Base-by-base conservation (phyloP, 768 basidiomycete species). In the Tephrocybe rancida region DNA sequence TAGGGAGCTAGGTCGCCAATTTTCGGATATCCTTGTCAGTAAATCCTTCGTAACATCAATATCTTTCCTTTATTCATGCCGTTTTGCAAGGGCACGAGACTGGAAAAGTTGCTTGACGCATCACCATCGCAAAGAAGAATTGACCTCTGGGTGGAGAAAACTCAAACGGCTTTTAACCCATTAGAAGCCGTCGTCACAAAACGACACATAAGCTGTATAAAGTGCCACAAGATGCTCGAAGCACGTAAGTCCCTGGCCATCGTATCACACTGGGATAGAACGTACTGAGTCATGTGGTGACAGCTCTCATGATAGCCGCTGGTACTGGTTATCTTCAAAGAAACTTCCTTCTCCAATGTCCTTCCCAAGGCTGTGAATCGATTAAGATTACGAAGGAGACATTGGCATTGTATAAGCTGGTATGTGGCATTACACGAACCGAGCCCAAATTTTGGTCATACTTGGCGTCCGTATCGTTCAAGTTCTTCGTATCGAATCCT, bases 241-340 rank as follows among this genome's bases (percentile, higher is more conserved):
- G 57, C 60, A 29, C 55, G 68, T 69, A 11, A 44, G 60, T 60
- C 3, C 0, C 13, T 24, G 14, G 6, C 30, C 30, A 7, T 32
- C 13, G 7, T 32, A 32, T 32, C 30, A 32, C 30, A 32, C 30
- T 7, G 7, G 30, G n/a, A n/a, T n/a, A n/a, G n/a, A 6, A 6
- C 30, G 30, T 32, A 32, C 35, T 16, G 35, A 37, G 13, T 6
- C 34, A 4, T n/a, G 21, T 41, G 5, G 11, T 16, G 5, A 16
- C 39, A 81, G 79, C 71, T 5, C 74, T 73, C 38, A 44, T 73
- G 18, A 72, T 62, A 3, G 63, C 61, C 16, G 56, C 63, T 1
- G 73, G 70, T 2, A 73, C 72, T 1, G 81, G 80, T 1, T 81
- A 78, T 44, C 57, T 71, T 0, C 76, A 79, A 52, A 61, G 58